phyloP scores from a whole-genome alignment of 768 basidiomycete species.

The Lactifluus volemus region DNA sequence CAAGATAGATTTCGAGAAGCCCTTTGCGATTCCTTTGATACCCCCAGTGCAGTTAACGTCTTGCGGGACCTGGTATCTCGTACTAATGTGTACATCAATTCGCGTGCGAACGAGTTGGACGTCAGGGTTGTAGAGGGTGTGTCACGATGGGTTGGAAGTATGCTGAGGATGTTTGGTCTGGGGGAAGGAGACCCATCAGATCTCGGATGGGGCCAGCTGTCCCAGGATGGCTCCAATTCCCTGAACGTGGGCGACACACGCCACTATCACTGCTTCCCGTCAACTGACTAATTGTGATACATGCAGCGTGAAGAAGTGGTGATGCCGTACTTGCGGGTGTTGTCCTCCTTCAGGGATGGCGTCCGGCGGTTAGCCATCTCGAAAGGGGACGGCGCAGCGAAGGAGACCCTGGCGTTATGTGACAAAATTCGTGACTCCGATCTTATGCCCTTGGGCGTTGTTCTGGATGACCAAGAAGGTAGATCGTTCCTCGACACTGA shows the following conservation, averaged over 20 bases:
- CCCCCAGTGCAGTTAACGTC: slow-evolving; percentile 68
- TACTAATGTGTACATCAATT: slow-evolving; percentile 82
- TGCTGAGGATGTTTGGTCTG: slow-evolving; percentile 74
- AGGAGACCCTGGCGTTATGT: slow-evolving; percentile 78
- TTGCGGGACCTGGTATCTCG: slow-evolving; percentile 76
- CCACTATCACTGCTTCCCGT: neutral
- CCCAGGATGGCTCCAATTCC: slow-evolving; percentile 33
- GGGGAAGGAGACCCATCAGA: slow-evolving; percentile 58
- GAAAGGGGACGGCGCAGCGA: slow-evolving; percentile 52
- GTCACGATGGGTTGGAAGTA: slow-evolving; percentile 60
- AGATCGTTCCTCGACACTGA: slow-evolving; percentile 15
- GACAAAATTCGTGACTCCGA: slow-evolving; percentile 88
- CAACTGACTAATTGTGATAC: slow-evolving; percentile 4
- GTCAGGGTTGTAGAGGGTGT: slow-evolving; percentile 54
- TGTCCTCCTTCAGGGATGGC: slow-evolving; percentile 88
- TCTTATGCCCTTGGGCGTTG: slow-evolving; percentile 88
- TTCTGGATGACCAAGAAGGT: slow-evolving; percentile 96
- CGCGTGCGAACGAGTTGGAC: slow-evolving; percentile 49
- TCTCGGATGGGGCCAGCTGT: slow-evolving; percentile 82
- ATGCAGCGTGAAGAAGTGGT: slow-evolving; percentile 71
- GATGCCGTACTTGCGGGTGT: slow-evolving; percentile 78
- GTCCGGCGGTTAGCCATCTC: slow-evolving; percentile 76
- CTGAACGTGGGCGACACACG: slow-evolving; percentile 40
- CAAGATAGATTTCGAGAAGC: slow-evolving; percentile 76
- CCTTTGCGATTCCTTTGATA: slow-evolving; percentile 96